These are phyloP conservation scores for Luvunga scandens DNA, from an alignment of 345 rosid species.

Conservation along the genomic window DNA sequence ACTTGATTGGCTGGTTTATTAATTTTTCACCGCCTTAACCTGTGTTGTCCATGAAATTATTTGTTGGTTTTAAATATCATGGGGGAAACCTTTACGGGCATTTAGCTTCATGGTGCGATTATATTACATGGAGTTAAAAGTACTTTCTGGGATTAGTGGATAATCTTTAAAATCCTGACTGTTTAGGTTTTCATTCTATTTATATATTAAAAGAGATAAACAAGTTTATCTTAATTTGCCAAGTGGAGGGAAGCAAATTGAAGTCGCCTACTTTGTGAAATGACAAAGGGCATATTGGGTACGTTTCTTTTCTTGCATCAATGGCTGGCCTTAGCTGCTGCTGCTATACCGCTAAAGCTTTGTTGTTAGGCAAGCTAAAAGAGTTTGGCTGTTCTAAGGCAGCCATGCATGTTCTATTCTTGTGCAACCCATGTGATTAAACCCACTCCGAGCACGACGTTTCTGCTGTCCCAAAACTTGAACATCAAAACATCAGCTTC, in stretches of 20 bases:
- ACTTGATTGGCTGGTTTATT: conserved; percentile 16
- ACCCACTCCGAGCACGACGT: conserved; percentile 20
- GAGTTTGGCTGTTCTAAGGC: conserved; percentile 36
- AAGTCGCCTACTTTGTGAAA: conserved; percentile 17
- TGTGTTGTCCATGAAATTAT: conserved; percentile 19
- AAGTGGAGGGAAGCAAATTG: conserved; percentile 21
- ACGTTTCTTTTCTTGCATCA: neutral
- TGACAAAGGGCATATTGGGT: conserved; percentile 24
- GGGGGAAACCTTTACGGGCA: conserved; percentile 13
- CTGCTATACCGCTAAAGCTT: neutral
- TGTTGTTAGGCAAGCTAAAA: conserved; percentile 4
- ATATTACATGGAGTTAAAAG: neutral
- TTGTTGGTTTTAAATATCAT: conserved; percentile 18
- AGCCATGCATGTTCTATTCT: conserved; percentile 36
- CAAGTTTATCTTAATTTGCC: conserved; percentile 27
- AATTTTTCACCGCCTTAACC: conserved; percentile 25
- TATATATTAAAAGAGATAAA: conserved; percentile 14
- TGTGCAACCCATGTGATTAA: conserved; percentile 40
- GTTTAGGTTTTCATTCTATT: neutral
- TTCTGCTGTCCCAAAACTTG: conserved; percentile 14
- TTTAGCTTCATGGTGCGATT: conserved; percentile 24
- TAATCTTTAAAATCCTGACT: conserved; percentile 17
- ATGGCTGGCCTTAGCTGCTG: neutral
- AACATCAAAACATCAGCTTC: conserved; percentile 16
- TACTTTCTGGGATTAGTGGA: conserved; percentile 14